These are phyloP conservation scores for Lumnitzera racemosa DNA, from an alignment of 345 rosid genomes.

Conservation along the genomic window DNA sequence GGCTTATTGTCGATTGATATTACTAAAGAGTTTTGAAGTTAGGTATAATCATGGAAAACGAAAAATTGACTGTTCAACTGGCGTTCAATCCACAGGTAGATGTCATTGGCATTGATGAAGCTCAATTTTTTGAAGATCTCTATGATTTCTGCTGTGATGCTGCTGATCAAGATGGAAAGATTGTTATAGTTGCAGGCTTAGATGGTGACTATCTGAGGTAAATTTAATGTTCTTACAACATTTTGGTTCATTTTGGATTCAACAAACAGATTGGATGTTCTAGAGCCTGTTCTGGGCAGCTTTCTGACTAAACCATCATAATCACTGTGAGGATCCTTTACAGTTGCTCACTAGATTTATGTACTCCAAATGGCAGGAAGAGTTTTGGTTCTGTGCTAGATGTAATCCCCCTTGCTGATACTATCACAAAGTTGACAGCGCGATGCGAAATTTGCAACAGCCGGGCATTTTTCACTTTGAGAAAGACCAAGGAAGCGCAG, in stretches of 20 bases:
- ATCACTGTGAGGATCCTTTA: no score
- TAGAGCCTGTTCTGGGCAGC: no score
- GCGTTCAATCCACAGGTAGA: conserved; percentile 41
- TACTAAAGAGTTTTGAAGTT: not conserved
- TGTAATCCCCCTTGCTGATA: conserved; percentile 73
- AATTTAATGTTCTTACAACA: not conserved
- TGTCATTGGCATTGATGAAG: conserved; percentile 93
- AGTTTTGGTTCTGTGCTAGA: conserved; percentile 85
- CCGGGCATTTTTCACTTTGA: conserved; percentile 65
- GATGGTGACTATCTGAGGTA: conserved; percentile 94
- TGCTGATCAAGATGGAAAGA: conserved; percentile 83
- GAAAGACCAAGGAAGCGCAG: conserved; percentile 52
- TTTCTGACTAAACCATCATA: no score
- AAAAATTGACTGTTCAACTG: not conserved
- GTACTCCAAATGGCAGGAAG: conserved; percentile 35
- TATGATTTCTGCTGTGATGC: conserved; percentile 82
- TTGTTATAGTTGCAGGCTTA: conserved; percentile 65
- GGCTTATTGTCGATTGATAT: no score
- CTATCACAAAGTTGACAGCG: conserved; percentile 68
- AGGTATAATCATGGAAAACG: not conserved
- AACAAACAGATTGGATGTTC: not conserved
- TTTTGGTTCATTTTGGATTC: not conserved
- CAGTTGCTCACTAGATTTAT: not conserved
- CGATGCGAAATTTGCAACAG: conserved; percentile 81
- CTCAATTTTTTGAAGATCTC: conserved; percentile 86